A percentile compares a stretch with the other conserved stretches of the same genome.
Evolutionary conservation across 495 filamentous ascomycete species (phyloP).

Genomic region (Penicillium angulare): DNA sequence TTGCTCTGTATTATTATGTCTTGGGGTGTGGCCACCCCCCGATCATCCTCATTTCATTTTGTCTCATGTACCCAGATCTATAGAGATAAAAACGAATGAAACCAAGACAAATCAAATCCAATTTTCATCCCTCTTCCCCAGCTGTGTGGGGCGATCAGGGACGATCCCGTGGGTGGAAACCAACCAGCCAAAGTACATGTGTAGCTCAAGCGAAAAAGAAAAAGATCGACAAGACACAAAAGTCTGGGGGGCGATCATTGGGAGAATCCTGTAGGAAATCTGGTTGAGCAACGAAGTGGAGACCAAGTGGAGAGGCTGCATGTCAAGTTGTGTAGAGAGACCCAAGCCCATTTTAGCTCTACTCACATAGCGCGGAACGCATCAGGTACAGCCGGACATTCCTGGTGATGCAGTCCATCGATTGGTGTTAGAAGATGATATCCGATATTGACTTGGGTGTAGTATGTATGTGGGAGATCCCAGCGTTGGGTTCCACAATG

Average conservation of each 20-base stretch:
- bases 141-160: conserved; percentile 2
- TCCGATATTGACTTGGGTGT: no score
- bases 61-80: no score
- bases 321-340: conserved; percentile 9
- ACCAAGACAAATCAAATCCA: no score
- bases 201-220: no score
- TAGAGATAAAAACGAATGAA: not conserved
- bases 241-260: conserved; percentile 7
- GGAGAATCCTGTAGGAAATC: conserved; percentile 9
- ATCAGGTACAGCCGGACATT: conserved; percentile 22
- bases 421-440: conserved; percentile 1
- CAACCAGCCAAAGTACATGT: no score
- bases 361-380: conserved; percentile 24
- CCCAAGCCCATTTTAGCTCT: conserved; percentile 15
- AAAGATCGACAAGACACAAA: not conserved
- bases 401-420: conserved; percentile 14
- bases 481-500: no score
- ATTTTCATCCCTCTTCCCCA: no score
- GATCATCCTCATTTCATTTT: not conserved
- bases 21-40: no score
- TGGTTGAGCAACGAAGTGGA: no score
- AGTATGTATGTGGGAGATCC: no score
- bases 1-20: no score
- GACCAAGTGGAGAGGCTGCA: conserved; percentile 11
- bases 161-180: no score